Conservation (phyloP, 192 early-diverging fungal genomes). For the Kickxella alabastrina region DNA sequence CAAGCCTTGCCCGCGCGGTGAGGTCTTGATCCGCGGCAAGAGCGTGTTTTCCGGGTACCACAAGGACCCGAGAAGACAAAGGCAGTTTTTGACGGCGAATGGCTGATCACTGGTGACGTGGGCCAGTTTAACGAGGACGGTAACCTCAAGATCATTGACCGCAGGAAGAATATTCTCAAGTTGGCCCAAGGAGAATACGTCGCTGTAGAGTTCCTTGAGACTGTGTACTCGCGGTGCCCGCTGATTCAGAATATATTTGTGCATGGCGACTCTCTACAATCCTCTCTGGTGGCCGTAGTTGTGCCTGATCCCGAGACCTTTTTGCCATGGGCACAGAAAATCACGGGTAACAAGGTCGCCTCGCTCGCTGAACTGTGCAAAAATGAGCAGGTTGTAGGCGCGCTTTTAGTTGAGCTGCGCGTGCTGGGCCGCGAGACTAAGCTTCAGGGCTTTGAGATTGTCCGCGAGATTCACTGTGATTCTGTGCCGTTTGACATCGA, state of each 20-base stretch:
- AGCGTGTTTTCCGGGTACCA: slow-evolving; percentile 77
- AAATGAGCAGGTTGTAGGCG: slow-evolving; percentile 50
- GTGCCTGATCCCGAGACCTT: slow-evolving; percentile 75
- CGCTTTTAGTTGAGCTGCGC: slow-evolving; percentile 58
- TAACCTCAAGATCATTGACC: slow-evolving; percentile 77
- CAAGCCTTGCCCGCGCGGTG: slow-evolving; percentile 80
- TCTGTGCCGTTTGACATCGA: slow-evolving; percentile 72
- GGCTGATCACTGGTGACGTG: slow-evolving; percentile 88
- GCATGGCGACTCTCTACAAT: slow-evolving; percentile 86
- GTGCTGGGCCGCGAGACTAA: slow-evolving; percentile 61
- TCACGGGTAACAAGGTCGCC: slow-evolving; percentile 16
- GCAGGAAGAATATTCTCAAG: slow-evolving; percentile 79
- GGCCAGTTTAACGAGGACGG: slow-evolving; percentile 70
- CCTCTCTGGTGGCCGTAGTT: slow-evolving; percentile 77
- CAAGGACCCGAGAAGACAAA: slow-evolving; percentile 74
- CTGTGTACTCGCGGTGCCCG: slow-evolving; percentile 63
- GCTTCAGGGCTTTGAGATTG: slow-evolving; percentile 85
- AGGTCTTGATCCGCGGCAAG: slow-evolving; percentile 77
- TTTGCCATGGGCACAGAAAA: slow-evolving; percentile 59
- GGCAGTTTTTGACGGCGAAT: slow-evolving; percentile 75
- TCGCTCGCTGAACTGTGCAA: slow-evolving; percentile 53
- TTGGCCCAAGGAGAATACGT: slow-evolving; percentile 90
- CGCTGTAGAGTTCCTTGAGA: slow-evolving; percentile 88
- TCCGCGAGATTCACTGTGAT: slow-evolving; percentile 64
- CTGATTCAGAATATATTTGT: slow-evolving; percentile 87